Evolutionary conservation across 1,284 basidiomycete genomes (phyloP), one percentile per base, ranked within the genome.

Genomic region (Rhodotorula sp.): DNA sequence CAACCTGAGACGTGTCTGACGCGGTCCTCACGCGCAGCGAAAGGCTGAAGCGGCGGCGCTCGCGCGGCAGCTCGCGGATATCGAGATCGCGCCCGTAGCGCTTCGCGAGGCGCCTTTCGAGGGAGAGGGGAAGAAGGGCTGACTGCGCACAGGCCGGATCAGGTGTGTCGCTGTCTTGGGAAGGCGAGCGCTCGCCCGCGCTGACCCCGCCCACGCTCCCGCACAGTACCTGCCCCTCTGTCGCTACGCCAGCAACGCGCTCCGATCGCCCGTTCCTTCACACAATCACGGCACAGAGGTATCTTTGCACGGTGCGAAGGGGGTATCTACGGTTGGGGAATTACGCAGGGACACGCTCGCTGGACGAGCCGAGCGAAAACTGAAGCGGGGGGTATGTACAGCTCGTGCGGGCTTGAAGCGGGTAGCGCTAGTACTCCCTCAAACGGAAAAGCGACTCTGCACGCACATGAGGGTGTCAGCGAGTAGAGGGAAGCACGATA

Each of bases 1-100:
- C n/a, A n/a, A n/a, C n/a, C n/a, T n/a, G n/a, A n/a, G n/a, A n/a
- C n/a, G n/a, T n/a, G n/a, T n/a, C n/a, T n/a, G n/a, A n/a, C n/a
- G n/a, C n/a, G n/a, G n/a, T n/a, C n/a, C n/a, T n/a, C n/a, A 19
- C 15, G 44, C 50, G 5, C 53, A 64, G 62, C 32, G 41, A 2
- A 55, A 56, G 21, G 62, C 62, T 15, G 62, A 64, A 19, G 53
- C 39, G 22, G 53, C 53, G 29, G 29, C 41, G n/a, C 32, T 64
- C 32, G 41, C 27, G 12, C 22, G 39, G 0, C 62, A 55, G 19
- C 53, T 64, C n/a, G 54, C 39, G 41, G 62, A 55, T 8, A 32
- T 64, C 39, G 62, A 64, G 62, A 34, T 64, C 19, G 37, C 50
- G 36, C 61, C 61, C n/a, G 36, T 50, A 15, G 50, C 50, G 50